A percentile compares a stretch with the other conserved stretches of the same genome.
phyloP scores from a whole-genome alignment of 495 filamentous ascomycete species.

The Annulohypoxylon nitens region DNA sequence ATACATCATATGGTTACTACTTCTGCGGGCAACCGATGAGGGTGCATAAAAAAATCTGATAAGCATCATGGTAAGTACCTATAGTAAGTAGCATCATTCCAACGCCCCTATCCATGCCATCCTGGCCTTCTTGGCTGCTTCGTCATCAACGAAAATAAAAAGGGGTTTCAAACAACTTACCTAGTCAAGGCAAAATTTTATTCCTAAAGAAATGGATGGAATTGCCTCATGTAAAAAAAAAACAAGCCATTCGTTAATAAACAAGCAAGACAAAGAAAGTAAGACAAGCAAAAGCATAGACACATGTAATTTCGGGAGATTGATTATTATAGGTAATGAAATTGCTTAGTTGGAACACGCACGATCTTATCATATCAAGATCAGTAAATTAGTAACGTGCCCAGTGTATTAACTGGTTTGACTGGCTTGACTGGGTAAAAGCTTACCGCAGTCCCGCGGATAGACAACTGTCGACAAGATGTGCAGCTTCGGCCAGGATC shows the following conservation, averaged over 20 bases:
- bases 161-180: not conserved
- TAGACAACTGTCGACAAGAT: conserved; percentile 10
- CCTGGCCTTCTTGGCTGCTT: not conserved
- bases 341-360: not conserved
- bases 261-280: not conserved
- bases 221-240: not conserved
- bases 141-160: conserved; percentile 10
- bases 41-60: conserved; percentile 7
- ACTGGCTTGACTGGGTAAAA: not conserved
- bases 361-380: conserved; percentile 28
- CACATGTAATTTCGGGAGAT: conserved; percentile 15
- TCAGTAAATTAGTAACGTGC: conserved; percentile 8
- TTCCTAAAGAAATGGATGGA: not conserved
- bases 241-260: not conserved
- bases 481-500: conserved; percentile 31
- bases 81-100: not conserved
- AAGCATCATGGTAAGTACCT: conserved; percentile 24
- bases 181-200: too few relatives aligned
- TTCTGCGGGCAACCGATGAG: conserved; percentile 22
- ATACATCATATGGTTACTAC: not conserved
- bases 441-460: conserved; percentile 1
- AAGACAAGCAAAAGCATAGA: conserved; percentile 15
- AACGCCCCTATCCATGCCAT: not conserved
- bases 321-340: conserved; percentile 1
- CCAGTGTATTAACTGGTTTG: too few relatives aligned